These are phyloP conservation scores for Paraconiothyrium brasiliense DNA, from an alignment of 2,329 filamentous ascomycete genomes.

Conservation along the genomic window DNA sequence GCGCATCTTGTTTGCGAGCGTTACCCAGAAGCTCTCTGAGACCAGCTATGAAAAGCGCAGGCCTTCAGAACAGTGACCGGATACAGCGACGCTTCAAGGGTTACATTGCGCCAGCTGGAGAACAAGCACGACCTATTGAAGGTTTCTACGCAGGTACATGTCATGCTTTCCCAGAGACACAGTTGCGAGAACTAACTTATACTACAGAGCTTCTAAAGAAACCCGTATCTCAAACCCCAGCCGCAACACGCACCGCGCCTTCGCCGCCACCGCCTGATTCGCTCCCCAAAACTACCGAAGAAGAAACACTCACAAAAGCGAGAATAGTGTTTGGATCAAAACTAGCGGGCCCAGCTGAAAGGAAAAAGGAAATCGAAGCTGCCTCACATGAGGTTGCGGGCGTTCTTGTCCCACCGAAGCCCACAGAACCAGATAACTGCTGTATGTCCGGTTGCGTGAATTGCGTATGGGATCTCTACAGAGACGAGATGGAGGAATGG, in stretches of 20 bases:
- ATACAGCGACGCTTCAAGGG: constrained; percentile 47
- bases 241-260: constrained; percentile 44
- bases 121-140: constrained; percentile 49
- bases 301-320: constrained; percentile 66
- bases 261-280: constrained; percentile 45
- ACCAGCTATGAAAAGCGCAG: constrained; percentile 24
- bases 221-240: constrained; percentile 35
- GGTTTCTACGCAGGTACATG: constrained; percentile 50
- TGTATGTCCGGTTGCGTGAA: constrained; percentile 99
- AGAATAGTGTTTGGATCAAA: constrained; percentile 84
- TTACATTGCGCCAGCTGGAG: constrained; percentile 48
- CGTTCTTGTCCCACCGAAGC: constrained; percentile 81
- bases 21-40: constrained; percentile 21
- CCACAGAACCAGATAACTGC: constrained; percentile 94
- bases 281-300: constrained; percentile 58
- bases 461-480: constrained; percentile 92
- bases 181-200: constrained; percentile 26
- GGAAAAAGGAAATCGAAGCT: constrained; percentile 67
- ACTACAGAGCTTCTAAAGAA: constrained; percentile 50
- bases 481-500: constrained; percentile 94
- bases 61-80: constrained; percentile 46
- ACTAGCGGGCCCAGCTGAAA: constrained; percentile 76
- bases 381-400: constrained; percentile 76
- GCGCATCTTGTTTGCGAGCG: constrained; percentile 35
- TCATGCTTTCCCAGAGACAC: neutral